Evolutionary conservation across 2,329 filamentous ascomycete genomes (phyloP).

Genomic region (Ophiostoma piceae): DNA sequence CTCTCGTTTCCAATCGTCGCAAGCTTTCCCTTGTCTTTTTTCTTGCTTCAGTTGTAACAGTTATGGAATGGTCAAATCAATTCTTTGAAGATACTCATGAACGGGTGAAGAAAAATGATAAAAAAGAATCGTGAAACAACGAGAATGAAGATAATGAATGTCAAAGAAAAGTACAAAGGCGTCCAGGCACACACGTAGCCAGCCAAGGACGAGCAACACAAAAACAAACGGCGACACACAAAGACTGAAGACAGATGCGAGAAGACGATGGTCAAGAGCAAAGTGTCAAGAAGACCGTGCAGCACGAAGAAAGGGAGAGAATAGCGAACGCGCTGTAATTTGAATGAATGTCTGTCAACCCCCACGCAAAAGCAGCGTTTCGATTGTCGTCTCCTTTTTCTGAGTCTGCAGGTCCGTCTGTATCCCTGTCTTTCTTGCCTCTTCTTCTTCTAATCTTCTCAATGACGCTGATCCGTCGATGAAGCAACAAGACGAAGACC

Average conservation of each 20-base stretch:
- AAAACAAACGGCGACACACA: constrained; percentile 3
- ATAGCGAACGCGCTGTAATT: constrained; percentile 54
- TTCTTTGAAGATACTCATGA: constrained; percentile 28
- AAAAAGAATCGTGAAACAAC: constrained; percentile 15
- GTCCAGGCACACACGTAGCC: constrained; percentile 13
- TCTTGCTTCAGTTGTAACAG: constrained; percentile 35
- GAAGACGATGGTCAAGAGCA: not conserved
- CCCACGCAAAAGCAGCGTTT: constrained; percentile 12
- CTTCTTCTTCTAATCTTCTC: not conserved
- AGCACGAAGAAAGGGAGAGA: constrained; percentile 35
- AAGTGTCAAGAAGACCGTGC: not conserved
- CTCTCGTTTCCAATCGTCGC: not conserved
- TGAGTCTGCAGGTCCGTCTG: not conserved
- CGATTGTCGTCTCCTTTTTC: not conserved
- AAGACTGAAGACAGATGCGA: not conserved
- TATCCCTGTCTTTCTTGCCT: not conserved
- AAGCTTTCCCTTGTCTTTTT: constrained; percentile 14
- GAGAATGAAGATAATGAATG: constrained; percentile 12
- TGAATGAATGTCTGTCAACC: constrained; percentile 23
- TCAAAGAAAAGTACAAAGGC: constrained; percentile 14
- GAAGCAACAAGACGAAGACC: not conserved
- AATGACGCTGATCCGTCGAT: constrained; percentile 8
- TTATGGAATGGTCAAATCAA: constrained; percentile 29
- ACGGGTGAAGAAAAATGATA: constrained; percentile 19
- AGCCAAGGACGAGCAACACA: constrained; percentile 1